phyloP scores from a whole-genome alignment of 768 basidiomycete genomes.

The Fomitopsis pulvina region DNA sequence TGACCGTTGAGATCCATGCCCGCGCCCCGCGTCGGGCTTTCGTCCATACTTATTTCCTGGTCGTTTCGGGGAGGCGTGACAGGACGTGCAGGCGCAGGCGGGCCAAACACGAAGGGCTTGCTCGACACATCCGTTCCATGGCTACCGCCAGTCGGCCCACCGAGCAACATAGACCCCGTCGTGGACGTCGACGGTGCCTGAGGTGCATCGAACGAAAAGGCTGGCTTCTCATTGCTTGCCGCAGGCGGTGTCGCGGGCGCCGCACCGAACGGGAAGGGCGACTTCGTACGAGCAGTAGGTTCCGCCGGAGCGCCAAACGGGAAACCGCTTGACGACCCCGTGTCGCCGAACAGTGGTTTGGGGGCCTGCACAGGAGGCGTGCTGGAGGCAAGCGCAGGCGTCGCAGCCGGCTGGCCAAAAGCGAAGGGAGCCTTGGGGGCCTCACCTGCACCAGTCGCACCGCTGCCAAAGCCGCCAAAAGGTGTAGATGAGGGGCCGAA shows the following conservation, averaged over 20 bases:
- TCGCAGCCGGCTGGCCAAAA: constrained; percentile 22
- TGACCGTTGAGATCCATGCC: constrained; percentile 37
- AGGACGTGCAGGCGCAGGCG: constrained; percentile 38
- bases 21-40: constrained; percentile 60
- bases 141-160: constrained; percentile 29
- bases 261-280: constrained; percentile 32
- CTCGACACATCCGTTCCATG: constrained; percentile 35
- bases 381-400: constrained; percentile 20
- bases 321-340: constrained; percentile 31
- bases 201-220: constrained; percentile 38
- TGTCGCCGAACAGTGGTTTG: constrained; percentile 34
- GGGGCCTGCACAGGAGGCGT: constrained; percentile 30
- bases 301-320: constrained; percentile 36
- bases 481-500: constrained; percentile 10
- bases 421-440: constrained; percentile 18
- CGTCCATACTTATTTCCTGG: constrained; percentile 73
- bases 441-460: constrained; percentile 3
- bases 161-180: constrained; percentile 40
- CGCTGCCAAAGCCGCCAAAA: constrained; percentile 9
- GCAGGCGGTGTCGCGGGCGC: constrained; percentile 21
- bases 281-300: constrained; percentile 24
- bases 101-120: constrained; percentile 52
- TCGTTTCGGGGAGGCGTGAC: constrained; percentile 61
- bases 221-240: constrained; percentile 21
- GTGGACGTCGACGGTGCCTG: constrained; percentile 22